Conservation (phyloP, 306 rosid genomes). For the Inga leiocalycina region DNA sequence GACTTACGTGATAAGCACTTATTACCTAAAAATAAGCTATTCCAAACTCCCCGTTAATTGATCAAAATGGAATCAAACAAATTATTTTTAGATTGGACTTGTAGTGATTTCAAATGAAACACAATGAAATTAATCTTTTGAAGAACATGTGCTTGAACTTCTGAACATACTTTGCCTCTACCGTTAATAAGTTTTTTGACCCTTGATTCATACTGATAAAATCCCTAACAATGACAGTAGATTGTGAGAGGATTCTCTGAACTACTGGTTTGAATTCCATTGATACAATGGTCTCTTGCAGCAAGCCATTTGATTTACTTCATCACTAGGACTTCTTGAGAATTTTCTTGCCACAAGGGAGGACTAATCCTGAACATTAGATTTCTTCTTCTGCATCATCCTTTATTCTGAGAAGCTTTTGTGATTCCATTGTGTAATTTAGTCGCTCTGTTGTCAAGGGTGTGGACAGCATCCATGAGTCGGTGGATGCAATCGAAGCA, state of each 20-base stretch:
- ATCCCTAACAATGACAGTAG: neutral
- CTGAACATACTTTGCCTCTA: neutral
- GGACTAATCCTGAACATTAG: neutral
- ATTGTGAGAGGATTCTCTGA: neutral
- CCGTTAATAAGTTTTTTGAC: neutral
- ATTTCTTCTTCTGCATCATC: neutral
- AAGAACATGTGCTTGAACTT: neutral
- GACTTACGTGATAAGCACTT: too few relatives aligned
- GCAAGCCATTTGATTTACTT: neutral
- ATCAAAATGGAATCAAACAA: neutral
- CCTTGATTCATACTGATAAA: slow-evolving; percentile 2
- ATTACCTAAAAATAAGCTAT: too few relatives aligned
- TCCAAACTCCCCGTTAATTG: too few relatives aligned
- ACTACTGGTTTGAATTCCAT: neutral
- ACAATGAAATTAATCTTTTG: neutral
- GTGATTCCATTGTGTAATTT: slow-evolving; percentile 29
- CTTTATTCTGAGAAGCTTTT: neutral
- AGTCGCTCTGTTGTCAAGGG: slow-evolving; percentile 54
- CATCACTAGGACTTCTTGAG: neutral
- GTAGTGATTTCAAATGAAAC: neutral
- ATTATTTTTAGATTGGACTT: neutral
- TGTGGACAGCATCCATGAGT: slow-evolving; percentile 71
- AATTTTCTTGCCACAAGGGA: neutral
- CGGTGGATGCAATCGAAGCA: slow-evolving; percentile 80
- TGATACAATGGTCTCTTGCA: neutral